Evolutionary conservation across 2,329 filamentous ascomycete genomes (phyloP).

Genomic region (Aureobasidium sp.): DNA sequence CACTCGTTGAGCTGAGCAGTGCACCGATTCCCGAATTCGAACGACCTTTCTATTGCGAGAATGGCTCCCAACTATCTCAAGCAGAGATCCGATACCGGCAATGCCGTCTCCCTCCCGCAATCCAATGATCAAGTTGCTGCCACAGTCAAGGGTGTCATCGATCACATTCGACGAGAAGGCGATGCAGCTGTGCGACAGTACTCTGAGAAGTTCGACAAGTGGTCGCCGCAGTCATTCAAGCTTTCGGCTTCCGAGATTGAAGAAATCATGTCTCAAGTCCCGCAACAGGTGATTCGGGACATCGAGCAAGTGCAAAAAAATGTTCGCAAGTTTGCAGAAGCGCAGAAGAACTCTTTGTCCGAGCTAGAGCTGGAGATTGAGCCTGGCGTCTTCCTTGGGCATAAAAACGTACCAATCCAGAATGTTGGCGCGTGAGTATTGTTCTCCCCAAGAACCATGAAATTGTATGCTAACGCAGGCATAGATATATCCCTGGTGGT

Average conservation of each 20-base stretch:
- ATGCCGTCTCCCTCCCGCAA: not conserved
- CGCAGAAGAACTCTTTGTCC: conserved; percentile 39
- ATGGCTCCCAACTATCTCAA: conserved; percentile 15
- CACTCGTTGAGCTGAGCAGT: too few species aligned
- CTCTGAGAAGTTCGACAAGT: conserved; percentile 49
- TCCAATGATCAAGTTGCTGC: conserved; percentile 15
- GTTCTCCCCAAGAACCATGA: not conserved
- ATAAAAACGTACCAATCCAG: conserved; percentile 44
- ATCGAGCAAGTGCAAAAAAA: conserved; percentile 48
- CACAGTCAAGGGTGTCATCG: conserved; percentile 45
- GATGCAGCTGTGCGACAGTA: conserved; percentile 27
- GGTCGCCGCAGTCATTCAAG: conserved; percentile 45
- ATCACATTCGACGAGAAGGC: conserved; percentile 30
- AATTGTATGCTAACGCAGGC: not conserved
- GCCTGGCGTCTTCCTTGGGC: conserved; percentile 46
- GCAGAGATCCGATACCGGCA: not conserved
- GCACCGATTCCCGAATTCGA: too few species aligned
- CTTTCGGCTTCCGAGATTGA: conserved; percentile 42
- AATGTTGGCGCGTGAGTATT: not conserved
- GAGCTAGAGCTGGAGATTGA: conserved; percentile 48
- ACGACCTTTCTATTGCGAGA: too few species aligned
- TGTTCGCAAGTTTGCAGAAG: conserved; percentile 44
- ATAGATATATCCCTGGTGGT: conserved; percentile 44
- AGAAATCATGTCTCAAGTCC: conserved; percentile 38
- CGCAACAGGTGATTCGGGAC: conserved; percentile 45